Conservation (phyloP, 305 asterid genomes). For the Plantago coronopus region DNA sequence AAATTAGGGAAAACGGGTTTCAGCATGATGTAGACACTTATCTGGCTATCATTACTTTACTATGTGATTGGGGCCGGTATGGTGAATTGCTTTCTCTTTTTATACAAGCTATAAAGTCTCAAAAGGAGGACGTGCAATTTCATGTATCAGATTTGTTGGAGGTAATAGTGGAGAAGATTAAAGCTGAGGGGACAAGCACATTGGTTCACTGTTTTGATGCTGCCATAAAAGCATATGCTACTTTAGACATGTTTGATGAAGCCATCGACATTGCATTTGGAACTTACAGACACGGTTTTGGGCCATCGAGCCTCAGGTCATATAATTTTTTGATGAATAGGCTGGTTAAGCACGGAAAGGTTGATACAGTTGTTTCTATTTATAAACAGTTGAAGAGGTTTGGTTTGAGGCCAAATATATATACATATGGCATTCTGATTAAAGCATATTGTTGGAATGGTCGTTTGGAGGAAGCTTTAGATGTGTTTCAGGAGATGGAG, state of each 20-base stretch:
- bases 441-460: conserved; percentile 58
- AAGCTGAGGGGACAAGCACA: conserved; percentile 38
- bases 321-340: conserved; percentile 66
- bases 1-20: conserved; percentile 33
- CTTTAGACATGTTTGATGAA: conserved; percentile 65
- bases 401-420: conserved; percentile 56
- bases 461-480: conserved; percentile 45
- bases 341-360: conserved; percentile 49
- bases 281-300: conserved; percentile 42
- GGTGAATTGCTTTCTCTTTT: conserved; percentile 32
- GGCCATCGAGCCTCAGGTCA: conserved; percentile 37
- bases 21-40: conserved; percentile 35
- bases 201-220: conserved; percentile 52
- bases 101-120: conserved; percentile 28
- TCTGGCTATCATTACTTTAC: conserved; percentile 35
- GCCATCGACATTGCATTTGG: conserved; percentile 47
- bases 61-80: conserved; percentile 38
- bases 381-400: conserved; percentile 51
- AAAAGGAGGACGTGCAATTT: conserved; percentile 35
- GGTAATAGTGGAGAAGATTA: conserved; percentile 48
- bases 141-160: conserved; percentile 53
- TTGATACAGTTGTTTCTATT: conserved; percentile 46
- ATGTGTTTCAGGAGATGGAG: conserved; percentile 57
- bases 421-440: conserved; percentile 66
- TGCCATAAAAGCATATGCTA: conserved; percentile 53